Evolutionary conservation across 2,329 filamentous ascomycete genomes (phyloP), one percentile per base, ranked within the genome.

Genomic region (Ramichloridium luteum): DNA sequence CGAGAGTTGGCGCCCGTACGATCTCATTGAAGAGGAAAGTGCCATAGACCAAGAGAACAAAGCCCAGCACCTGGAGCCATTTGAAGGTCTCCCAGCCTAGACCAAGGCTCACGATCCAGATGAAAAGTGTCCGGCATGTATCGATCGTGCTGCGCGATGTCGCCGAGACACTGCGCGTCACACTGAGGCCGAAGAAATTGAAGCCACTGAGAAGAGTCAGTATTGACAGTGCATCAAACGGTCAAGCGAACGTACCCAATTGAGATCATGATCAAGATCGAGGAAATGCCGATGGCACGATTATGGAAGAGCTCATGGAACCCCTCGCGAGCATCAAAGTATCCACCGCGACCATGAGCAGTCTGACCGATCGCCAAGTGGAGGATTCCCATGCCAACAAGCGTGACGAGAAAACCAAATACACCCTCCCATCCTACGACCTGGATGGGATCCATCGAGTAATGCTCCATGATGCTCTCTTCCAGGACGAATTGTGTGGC

Each of bases 61-160:
- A 98, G 2, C 90, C 90, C 3, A 74, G 56, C 10, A 98, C 83
- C 60, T 98, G 90, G 5, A 98, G 71, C 80, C 83, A 92, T 61
- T 96, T 96, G 72, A 98, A 96, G 0, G 74, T 77, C 62, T 98
- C 90, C 90, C 90, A 98, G 38, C 86, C 86, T 2, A 98, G 71
- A 3, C 80, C 83, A 4, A 98, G 72, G 12, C 84, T 93, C 10
- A 93, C 82, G 16, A 98, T 70, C 90, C 90, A 98, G 59, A 98
- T 96, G 62, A 98, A 96, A 1, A 98, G 72, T 0, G 90, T 98
- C 25, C 88, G 77, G 66, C 86, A 96, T 1, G 90, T 98, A 57
- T 98, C 90, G 48, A 98, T 96, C 17, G 88, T 96, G 17, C 84
- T 93, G 39, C 90, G 76, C 2, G 88, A 84, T 0, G 90, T 98